phyloP scores from a whole-genome alignment of 2,329 filamentous ascomycete species.

The Cladosporium sp. region DNA sequence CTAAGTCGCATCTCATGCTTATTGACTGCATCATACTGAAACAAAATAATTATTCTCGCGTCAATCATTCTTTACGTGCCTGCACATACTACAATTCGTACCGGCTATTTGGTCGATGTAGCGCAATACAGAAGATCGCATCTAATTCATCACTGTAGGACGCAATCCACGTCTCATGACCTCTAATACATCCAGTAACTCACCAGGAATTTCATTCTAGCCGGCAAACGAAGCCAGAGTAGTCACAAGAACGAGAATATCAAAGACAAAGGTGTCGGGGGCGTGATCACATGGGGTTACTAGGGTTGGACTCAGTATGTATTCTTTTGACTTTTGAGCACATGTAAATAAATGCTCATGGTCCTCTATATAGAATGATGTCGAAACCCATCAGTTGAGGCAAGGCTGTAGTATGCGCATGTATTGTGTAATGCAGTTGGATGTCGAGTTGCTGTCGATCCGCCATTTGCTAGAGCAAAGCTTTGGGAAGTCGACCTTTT shows the following conservation, averaged over 20 bases:
- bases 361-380: not conserved
- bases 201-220: not conserved
- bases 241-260: not conserved
- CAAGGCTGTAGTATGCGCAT: not conserved
- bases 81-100: too few species aligned
- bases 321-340: not conserved
- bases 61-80: too few species aligned
- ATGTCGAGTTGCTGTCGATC: not conserved
- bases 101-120: not conserved
- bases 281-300: not conserved
- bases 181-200: not conserved
- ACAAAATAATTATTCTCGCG: too few species aligned
- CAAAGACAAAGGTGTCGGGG: not conserved
- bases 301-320: not conserved
- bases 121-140: not conserved
- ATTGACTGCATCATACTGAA: not conserved
- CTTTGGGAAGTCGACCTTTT: not conserved
- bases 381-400: not conserved
- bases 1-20: not conserved
- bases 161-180: fast-evolving
- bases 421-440: not conserved
- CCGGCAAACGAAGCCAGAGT: not conserved
- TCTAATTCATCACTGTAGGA: not conserved
- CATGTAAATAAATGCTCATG: not conserved
- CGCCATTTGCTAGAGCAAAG: not conserved